phyloP scores from a whole-genome alignment of 1,284 basidiomycete species.

The Grifola frondosa region DNA sequence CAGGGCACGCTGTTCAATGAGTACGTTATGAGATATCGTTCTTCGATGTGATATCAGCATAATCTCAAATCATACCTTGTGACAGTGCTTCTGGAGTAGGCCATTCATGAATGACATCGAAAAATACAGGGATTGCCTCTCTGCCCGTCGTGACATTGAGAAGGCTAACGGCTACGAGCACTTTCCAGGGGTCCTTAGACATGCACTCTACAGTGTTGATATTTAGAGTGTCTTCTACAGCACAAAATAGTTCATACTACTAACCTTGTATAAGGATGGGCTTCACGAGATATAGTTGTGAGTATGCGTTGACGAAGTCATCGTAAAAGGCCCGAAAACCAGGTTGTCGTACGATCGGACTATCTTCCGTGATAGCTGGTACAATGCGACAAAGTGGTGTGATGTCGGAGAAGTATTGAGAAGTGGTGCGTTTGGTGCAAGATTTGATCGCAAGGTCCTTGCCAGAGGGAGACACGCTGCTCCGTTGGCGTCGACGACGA shows the following conservation, averaged over 20 bases:
- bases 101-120: constrained; percentile 50
- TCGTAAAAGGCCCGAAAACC: constrained; percentile 15
- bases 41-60: background rate
- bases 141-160: constrained; percentile 58
- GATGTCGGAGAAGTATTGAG: too few species aligned
- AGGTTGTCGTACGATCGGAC: too few species aligned
- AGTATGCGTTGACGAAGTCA: constrained; percentile 11
- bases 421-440: too few species aligned
- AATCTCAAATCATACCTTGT: constrained; percentile 34
- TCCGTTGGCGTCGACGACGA: too few species aligned
- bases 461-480: too few species aligned
- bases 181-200: constrained; percentile 51
- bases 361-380: too few species aligned
- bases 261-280: constrained; percentile 26
- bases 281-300: constrained; percentile 21
- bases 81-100: constrained; percentile 50
- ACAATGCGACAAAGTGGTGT: too few species aligned
- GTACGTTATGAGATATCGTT: too few species aligned
- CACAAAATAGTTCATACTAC: background rate
- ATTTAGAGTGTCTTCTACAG: too few species aligned
- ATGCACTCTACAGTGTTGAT: constrained; percentile 46
- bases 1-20: too few species aligned
- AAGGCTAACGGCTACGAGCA: constrained; percentile 52
- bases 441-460: too few species aligned
- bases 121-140: constrained; percentile 54